Evolutionary conservation across 352 stramenopile species (phyloP).

Genomic region (Aphanomyces euteiches): DNA sequence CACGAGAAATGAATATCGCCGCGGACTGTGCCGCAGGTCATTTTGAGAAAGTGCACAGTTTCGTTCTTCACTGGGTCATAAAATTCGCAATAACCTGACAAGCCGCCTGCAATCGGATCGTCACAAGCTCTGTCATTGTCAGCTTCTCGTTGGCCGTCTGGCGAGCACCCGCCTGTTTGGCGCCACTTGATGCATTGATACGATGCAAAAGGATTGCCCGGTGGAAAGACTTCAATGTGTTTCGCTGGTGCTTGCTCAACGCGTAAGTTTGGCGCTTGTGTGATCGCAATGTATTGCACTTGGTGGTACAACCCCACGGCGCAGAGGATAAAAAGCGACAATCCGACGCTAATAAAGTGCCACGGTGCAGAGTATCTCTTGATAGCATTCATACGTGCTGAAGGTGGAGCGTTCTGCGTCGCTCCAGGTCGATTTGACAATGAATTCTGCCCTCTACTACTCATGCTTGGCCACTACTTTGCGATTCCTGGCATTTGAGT

Average conservation of each 20-base stretch:
- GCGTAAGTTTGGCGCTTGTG: background rate
- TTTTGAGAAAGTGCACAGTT: conserved; percentile 39
- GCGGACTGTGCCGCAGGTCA: conserved; percentile 40
- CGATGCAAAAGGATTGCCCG: background rate
- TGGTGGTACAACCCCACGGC: background rate
- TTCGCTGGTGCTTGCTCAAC: too few species aligned
- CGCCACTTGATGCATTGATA: conserved; percentile 46
- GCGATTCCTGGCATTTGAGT: too few species aligned
- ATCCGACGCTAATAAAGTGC: background rate
- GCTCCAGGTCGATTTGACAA: too few species aligned
- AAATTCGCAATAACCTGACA: conserved; percentile 54
- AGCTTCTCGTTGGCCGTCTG: conserved; percentile 40
- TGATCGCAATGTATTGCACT: background rate
- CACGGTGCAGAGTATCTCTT: background rate
- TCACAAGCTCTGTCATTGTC: conserved; percentile 37
- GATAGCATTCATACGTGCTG: too few species aligned
- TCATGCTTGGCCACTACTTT: too few species aligned
- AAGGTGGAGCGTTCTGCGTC: too few species aligned
- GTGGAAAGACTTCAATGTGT: background rate
- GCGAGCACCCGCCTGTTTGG: conserved; percentile 42
- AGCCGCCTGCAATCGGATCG: conserved; percentile 33
- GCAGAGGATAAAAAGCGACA: background rate
- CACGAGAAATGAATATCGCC: conserved; percentile 39
- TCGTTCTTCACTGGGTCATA: conserved; percentile 37
- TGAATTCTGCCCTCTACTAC: too few species aligned